Conservation (phyloP, 208 protist species). For the Crithidia expoeki region DNA sequence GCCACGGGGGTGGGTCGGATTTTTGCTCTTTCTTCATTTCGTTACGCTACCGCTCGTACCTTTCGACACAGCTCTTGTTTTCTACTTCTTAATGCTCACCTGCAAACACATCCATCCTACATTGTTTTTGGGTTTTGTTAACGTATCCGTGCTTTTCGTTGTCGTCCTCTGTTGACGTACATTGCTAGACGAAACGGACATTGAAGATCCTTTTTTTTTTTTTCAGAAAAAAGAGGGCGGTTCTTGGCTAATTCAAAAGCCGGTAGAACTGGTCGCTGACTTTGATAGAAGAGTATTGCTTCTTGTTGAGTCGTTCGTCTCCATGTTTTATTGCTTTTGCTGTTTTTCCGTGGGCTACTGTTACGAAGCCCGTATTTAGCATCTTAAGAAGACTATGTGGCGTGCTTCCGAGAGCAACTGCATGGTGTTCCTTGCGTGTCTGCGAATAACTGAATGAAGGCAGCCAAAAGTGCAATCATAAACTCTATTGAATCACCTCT, state of each 20-base stretch:
- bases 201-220: too few relatives aligned
- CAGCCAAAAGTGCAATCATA: too few relatives aligned
- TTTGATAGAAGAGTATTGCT: too few relatives aligned
- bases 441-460: too few relatives aligned
- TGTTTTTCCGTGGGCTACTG: too few relatives aligned
- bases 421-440: too few relatives aligned
- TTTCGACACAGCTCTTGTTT: conserved; percentile 3
- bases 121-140: conserved; percentile 10
- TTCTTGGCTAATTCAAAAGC: neutral
- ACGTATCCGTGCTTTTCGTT: conserved; percentile 12
- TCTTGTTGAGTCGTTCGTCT: too few relatives aligned
- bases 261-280: too few relatives aligned
- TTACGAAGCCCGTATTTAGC: too few relatives aligned
- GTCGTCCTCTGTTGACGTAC: neutral
- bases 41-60: conserved; percentile 7
- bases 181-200: neutral
- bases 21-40: conserved; percentile 4
- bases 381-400: neutral
- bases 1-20: neutral
- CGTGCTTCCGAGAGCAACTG: too few relatives aligned
- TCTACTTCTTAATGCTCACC: neutral
- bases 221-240: neutral
- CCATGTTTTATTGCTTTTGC: neutral
- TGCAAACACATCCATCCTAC: conserved; percentile 9
- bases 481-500: too few relatives aligned